Conservation (phyloP, 495 filamentous ascomycete species). For the Usnea hakonensis region DNA sequence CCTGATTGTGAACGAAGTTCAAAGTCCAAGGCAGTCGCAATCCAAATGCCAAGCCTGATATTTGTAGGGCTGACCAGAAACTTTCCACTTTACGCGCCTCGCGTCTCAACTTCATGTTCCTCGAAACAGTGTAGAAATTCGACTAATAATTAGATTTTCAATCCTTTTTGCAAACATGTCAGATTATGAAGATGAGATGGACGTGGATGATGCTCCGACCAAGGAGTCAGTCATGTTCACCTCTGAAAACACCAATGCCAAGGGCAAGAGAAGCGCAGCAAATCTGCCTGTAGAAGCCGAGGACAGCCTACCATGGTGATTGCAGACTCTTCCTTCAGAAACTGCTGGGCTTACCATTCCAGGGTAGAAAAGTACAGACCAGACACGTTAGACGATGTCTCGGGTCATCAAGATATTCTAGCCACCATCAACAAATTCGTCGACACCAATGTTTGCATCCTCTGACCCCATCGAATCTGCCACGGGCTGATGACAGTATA, state of each 20-base stretch:
- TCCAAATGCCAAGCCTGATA: conserved; percentile 7
- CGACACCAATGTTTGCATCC: conserved; percentile 61
- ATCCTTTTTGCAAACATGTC: conserved; percentile 55
- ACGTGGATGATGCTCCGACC: conserved; percentile 57
- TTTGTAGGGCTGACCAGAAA: conserved; percentile 8
- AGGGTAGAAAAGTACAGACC: conserved; percentile 99
- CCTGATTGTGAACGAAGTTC: not conserved
- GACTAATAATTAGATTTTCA: not conserved
- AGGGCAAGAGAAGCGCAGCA: conserved; percentile 83
- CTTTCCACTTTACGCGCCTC: conserved; percentile 9
- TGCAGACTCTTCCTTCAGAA: not conserved
- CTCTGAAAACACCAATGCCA: conserved; percentile 54
- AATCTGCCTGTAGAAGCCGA: conserved; percentile 91
- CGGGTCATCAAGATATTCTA: conserved; percentile 95
- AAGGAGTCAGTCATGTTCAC: conserved; percentile 51
- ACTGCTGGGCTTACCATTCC: conserved; percentile 20
- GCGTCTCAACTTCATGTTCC: not conserved
- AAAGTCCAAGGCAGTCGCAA: conserved; percentile 3
- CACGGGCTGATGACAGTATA: conserved; percentile 25
- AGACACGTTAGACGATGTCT: conserved; percentile 79
- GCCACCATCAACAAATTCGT: conserved; percentile 96
- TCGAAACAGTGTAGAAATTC: not conserved
- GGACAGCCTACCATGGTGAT: conserved; percentile 88
- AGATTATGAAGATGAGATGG: conserved; percentile 87
- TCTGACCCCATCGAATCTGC: not conserved